Base-by-base conservation (phyloP, 352 stramenopile genomes). In the Pythium phragmiticola region DNA sequence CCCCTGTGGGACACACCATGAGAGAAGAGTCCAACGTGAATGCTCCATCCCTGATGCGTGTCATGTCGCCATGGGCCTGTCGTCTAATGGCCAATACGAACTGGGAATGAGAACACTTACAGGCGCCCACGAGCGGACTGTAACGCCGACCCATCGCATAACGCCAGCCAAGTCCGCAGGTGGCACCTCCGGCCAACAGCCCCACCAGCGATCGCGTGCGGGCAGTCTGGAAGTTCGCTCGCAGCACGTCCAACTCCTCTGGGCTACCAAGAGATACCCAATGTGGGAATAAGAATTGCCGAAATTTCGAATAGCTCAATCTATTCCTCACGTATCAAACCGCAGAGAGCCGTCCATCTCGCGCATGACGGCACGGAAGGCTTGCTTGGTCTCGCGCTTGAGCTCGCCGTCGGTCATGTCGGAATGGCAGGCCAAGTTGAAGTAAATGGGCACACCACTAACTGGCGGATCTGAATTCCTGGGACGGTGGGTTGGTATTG, bases 301-400 rank as follows among this genome's bases (percentile, higher is more conserved):
- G 7, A 39, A 39, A 39, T 39, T 39, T 14, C 34, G 11, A 39
- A 39, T 12, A 39, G 34, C 34, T 14, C 7, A 39, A 13, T 1
- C 7, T 39, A 8, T 19, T 21, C 12, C 59, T 42, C 30, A 64
- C 62, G 53, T 62, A 36, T 70, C 57, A 21, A 70, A 65, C 12
- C 57, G 57, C 11, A 65, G 41, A 3, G 43, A 41, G 57, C 57
- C 34, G 43, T 60, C 49, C 56, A 65, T 61, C 42, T 61, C 63
- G 2, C 57, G 57, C 63, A 70, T 60, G 33, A 70, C 50, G 4
- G 41, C 33, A 11, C 63, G 63, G 56, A 70, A 70, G 3, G 63
- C 63, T 5, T 50, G 57, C 14, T 56, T 53, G 57, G 17, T 58
- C 21, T 70, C 63, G 28, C 57, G 49, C 51, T 62, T 57, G 42